Evolutionary conservation across 2,329 filamentous ascomycete genomes (phyloP), one percentile per base, ranked within the genome.

Genomic region (Aspergillus sp.): DNA sequence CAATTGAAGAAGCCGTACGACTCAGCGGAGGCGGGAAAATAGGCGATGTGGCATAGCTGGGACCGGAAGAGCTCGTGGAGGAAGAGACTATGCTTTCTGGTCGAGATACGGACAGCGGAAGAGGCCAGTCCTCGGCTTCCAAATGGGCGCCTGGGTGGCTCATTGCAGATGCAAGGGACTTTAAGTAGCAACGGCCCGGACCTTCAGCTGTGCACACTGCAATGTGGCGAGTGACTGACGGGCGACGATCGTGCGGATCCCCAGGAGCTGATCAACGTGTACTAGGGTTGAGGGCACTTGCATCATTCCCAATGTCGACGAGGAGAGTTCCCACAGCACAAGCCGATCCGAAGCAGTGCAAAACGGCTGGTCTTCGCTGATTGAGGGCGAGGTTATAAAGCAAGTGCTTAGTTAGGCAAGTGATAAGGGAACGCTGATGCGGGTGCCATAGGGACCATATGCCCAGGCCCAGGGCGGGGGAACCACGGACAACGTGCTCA

Each of bases 121-220:
- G 62, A 36, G 71, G 71, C 72, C 71, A 73, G 55, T 74, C 70
- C 25, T 65, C 63, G 13, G 53, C 62, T 19, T 72, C 68, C n/a
- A 58, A 50, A 27, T 57, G 13, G 25, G 54, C 51, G 8, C 55
- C 48, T 17, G 59, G 49, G 27, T 48, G 64, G 60, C 58, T 65
- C 66, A 66, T 68, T 47, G 52, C 55, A 50, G 53, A 38, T 19
- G 30, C 36, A 27, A 47, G 23, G 48, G 57, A 25, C 32, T 13
- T 55, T 19, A 39, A 32, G n/a, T 36, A n/a, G 39, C 17, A 39
- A 27, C 15, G 47, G 47, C 27, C 23, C 47, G 25, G 23, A 30
- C 47, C 23, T 8, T 30, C 10, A 30, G 8, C 7, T 19, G 47
- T 17, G 47, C 47, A 30, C 44, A 27, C 25, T 50, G 47, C 47